Percentiles rank a stretch among this genome's conserved stretches.
Evolutionary conservation across 768 basidiomycete genomes (phyloP).

Genomic region (Boletus rubroflammeus): DNA sequence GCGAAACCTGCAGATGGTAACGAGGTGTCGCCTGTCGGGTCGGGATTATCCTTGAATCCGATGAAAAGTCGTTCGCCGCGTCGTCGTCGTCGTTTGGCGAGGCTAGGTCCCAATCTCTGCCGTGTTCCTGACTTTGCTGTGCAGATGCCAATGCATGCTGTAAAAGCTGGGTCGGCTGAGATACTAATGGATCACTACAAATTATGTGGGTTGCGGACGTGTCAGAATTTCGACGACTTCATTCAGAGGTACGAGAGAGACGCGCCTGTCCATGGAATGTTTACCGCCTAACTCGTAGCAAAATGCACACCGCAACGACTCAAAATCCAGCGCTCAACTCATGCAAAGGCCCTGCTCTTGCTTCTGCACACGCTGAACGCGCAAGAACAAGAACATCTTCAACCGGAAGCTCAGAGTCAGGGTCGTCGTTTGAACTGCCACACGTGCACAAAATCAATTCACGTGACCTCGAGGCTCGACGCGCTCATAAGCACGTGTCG

Average conservation of each 20-base stretch:
- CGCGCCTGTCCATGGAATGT: conserved; percentile 41
- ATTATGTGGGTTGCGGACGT: not conserved
- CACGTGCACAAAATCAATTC: conserved; percentile 27
- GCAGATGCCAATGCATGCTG: conserved; percentile 39
- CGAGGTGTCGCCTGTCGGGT: conserved; percentile 36
- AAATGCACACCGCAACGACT: not conserved
- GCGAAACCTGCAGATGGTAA: conserved; percentile 43
- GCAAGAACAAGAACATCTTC: not conserved
- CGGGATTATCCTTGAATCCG: conserved; percentile 40
- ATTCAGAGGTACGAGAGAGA: conserved; percentile 16
- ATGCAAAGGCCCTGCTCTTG: not conserved
- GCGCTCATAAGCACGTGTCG: conserved; percentile 24
- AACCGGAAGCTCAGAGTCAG: not conserved
- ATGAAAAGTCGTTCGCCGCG: conserved; percentile 36
- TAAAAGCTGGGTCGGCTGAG: conserved; percentile 56
- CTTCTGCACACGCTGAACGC: not conserved
- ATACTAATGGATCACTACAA: conserved; percentile 42
- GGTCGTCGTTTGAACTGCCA: not conserved
- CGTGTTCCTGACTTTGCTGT: conserved; percentile 16
- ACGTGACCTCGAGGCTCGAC: conserved; percentile 27
- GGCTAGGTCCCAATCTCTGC: conserved; percentile 5
- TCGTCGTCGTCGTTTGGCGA: conserved; percentile 19
- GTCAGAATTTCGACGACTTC: conserved; percentile 11
- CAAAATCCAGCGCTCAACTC: conserved; percentile 4
- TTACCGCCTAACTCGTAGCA: not conserved